Percentiles rank a stretch among this genome's conserved stretches.
Conservation (phyloP, 768 basidiomycete genomes). For the Termitomyces sp. region DNA sequence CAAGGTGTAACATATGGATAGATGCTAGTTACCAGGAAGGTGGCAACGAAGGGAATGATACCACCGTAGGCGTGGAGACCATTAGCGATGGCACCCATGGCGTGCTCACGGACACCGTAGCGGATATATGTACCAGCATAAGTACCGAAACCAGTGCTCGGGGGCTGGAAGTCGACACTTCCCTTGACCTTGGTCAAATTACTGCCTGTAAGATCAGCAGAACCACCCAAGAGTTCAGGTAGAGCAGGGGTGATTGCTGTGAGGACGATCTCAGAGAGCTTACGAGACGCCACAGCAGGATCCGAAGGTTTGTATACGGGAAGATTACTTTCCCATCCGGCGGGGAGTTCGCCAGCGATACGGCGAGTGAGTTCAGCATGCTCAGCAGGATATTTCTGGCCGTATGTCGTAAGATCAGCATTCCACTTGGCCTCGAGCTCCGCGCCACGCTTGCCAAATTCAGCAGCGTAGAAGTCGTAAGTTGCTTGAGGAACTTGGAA, state of each 20-base stretch:
- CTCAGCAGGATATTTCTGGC: slow-evolving; percentile 77
- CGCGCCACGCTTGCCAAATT: slow-evolving; percentile 69
- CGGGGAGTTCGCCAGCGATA: slow-evolving; percentile 77
- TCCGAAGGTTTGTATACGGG: slow-evolving; percentile 85
- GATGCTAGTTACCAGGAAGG: slow-evolving; percentile 67
- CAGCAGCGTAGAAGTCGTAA: slow-evolving; percentile 61
- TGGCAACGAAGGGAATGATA: slow-evolving; percentile 87
- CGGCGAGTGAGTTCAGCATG: slow-evolving; percentile 85
- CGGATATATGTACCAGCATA: slow-evolving; percentile 91
- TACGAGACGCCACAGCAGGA: slow-evolving; percentile 85
- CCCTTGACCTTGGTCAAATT: slow-evolving; percentile 88
- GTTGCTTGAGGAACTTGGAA: slow-evolving; percentile 78
- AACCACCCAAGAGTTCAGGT: slow-evolving; percentile 87
- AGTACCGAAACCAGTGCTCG: slow-evolving; percentile 76
- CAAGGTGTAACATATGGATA: background rate
- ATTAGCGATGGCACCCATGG: slow-evolving; percentile 94
- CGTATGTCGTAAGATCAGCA: slow-evolving; percentile 62
- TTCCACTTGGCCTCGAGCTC: slow-evolving; percentile 76
- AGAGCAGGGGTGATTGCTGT: slow-evolving; percentile 69
- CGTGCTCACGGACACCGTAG: slow-evolving; percentile 97
- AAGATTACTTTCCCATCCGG: slow-evolving; percentile 81
- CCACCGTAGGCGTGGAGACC: slow-evolving; percentile 88
- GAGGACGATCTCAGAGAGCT: slow-evolving; percentile 88
- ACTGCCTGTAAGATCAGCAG: slow-evolving; percentile 88
- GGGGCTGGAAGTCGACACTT: slow-evolving; percentile 89